Evolutionary conservation across 805 yeast genomes (phyloP).

Genomic region (Jamesozyma jinghongensis): DNA sequence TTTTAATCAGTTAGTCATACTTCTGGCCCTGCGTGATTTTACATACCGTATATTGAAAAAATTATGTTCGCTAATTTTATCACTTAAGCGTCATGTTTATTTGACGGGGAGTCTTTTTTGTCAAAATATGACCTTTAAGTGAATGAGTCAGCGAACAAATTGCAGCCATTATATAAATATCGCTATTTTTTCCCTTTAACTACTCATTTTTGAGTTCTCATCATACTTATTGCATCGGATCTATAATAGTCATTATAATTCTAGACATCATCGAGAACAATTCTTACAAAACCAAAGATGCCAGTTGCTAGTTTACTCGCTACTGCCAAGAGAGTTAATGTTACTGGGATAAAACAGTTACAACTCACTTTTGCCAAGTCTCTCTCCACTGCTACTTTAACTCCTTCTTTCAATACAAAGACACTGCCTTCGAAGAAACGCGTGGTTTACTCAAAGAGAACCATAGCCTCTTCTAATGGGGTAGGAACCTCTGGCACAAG

Average conservation of each 20-base stretch:
- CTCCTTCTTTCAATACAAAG: slow-evolving; percentile 9
- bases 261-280: too few species aligned
- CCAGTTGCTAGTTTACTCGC: slow-evolving; percentile 23
- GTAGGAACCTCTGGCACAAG: slow-evolving; percentile 44
- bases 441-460: slow-evolving; percentile 25
- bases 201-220: neutral
- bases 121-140: slow-evolving; percentile 8
- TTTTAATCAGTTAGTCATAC: too few species aligned
- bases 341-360: slow-evolving; percentile 1
- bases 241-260: too few species aligned
- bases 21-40: too few species aligned
- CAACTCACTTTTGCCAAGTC: slow-evolving; percentile 4
- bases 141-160: slow-evolving; percentile 12
- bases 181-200: slow-evolving; percentile 3
- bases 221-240: too few species aligned
- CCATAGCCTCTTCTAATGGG: slow-evolving; percentile 18
- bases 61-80: slow-evolving; percentile 12
- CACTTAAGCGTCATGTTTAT: slow-evolving; percentile 10
- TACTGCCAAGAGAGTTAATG: slow-evolving; percentile 21
- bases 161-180: neutral
- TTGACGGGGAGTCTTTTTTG: neutral
- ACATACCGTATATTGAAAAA: too few species aligned
- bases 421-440: slow-evolving; percentile 9
- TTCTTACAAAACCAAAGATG: slow-evolving; percentile 7
- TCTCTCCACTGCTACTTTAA: slow-evolving; percentile 8